Base-by-base conservation (phyloP, 1,139 yeast species). In the Geotrichum aggregatum region DNA sequence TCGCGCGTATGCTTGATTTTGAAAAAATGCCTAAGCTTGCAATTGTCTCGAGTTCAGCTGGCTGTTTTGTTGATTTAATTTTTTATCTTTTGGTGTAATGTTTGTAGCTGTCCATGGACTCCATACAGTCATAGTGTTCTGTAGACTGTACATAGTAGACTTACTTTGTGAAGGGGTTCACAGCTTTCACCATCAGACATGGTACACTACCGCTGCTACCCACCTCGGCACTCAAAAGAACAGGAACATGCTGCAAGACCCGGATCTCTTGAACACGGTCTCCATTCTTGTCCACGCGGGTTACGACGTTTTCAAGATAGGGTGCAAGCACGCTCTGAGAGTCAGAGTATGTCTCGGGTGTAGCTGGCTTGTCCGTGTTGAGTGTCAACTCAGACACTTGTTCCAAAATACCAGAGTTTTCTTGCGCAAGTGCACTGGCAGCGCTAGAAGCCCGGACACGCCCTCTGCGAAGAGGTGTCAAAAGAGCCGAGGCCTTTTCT, bases 141-240 rank as follows among this genome's bases (percentile, higher is more conserved):
- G 5, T 33, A 11, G 5, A 14, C 5, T 33, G 35, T 33, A 11
- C 5, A 33, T 6, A 14, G 35, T 5, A 16, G 22, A 14, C 22
- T 34, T 43, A 50, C 38, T 49, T 47, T 30, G 86, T 84, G 68
- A 89, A 92, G 35, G 98, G 98, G 64, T 92, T 92, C 63, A 91
- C 76, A n/a, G 92, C 85, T 63, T 96, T 80, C 13, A 92, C 96
- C 3, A 96, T 87, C 64, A 92, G 77, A 68, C 98, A 91, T n/a
- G 98, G 98, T 54, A 92, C 76, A 46, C 68, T 70, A 89, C 87
- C 22, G 7, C 42, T 26, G 30, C 42, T 88, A 50, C 96, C 97
- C 52, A 89, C 81, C 67, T 91, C 98, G 0, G 97, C 94, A 61
- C 97, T 78, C 57, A 92, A 74, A 58, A 92, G 74, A 21, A 92